phyloP scores from a whole-genome alignment of 108 stramenopile species.

The Nitzschia sp. region DNA sequence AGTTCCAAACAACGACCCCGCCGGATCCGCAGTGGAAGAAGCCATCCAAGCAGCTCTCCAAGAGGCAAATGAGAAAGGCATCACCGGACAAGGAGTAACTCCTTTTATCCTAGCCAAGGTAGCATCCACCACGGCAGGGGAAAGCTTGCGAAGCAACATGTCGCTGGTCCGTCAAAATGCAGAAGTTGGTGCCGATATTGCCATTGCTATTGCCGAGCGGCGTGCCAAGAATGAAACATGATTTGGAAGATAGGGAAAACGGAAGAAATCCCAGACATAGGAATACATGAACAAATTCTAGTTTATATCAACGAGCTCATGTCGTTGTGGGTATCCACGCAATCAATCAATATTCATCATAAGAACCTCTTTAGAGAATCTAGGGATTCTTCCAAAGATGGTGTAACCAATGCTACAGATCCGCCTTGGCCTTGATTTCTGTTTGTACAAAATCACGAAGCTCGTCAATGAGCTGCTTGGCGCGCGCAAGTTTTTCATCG shows the following conservation, averaged over 20 bases:
- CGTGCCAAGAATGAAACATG: not conserved
- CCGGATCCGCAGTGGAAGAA: constrained; percentile 75
- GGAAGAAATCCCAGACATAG: too few relatives aligned
- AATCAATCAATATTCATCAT: not conserved
- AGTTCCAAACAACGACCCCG: constrained; percentile 93
- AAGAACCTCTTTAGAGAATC: not conserved
- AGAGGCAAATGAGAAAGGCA: constrained; percentile 56
- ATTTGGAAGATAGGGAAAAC: too few relatives aligned
- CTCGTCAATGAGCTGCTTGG: constrained; percentile 2
- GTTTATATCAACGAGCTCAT: not conserved
- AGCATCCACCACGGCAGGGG: constrained; percentile 72
- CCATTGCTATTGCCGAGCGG: constrained; percentile 57
- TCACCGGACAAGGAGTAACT: constrained; percentile 87
- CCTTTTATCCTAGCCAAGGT: constrained; percentile 90
- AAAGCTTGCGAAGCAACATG: constrained; percentile 86
- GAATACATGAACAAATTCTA: not conserved
- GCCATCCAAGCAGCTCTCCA: constrained; percentile 82
- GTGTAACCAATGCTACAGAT: not conserved
- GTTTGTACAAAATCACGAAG: constrained; percentile 1
- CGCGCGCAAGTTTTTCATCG: not conserved
- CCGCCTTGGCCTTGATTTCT: not conserved
- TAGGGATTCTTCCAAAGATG: not conserved
- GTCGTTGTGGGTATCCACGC: not conserved
- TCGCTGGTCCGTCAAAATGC: constrained; percentile 91
- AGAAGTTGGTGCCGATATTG: constrained; percentile 86